Evolutionary conservation across 176 grass and related monocot species (phyloP).

Genomic region (Carex parvula): DNA sequence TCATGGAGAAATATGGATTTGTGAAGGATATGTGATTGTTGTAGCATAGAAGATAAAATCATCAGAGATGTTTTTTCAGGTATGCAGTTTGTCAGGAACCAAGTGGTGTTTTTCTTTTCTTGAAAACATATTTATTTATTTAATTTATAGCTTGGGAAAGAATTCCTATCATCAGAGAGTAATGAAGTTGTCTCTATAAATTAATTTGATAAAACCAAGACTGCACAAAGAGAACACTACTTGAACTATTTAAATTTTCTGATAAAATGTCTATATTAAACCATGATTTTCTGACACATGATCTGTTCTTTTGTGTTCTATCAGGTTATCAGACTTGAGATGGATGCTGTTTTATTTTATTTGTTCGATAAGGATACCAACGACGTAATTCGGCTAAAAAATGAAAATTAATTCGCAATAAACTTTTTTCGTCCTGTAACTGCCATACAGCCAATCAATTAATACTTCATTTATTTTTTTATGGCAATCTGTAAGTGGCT

Average conservation of each 20-base stretch:
- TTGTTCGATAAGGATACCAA: not conserved
- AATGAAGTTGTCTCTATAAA: not conserved
- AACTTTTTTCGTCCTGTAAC: not conserved
- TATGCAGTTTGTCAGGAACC: not conserved
- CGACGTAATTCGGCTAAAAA: not conserved
- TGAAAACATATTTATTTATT: not conserved
- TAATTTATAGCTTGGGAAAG: not conserved
- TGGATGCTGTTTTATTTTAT: not conserved
- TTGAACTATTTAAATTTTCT: too few relatives aligned
- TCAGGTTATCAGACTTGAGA: conserved; percentile 3
- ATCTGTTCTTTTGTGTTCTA: not conserved
- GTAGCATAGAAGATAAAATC: not conserved
- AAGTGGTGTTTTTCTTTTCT: not conserved
- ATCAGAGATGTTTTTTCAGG: not conserved
- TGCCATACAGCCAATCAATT: not conserved
- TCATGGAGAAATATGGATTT: conserved; percentile 81
- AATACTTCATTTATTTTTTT: not conserved
- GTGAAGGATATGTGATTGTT: conserved; percentile 52
- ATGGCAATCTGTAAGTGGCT: not conserved
- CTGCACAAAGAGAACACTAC: too few relatives aligned
- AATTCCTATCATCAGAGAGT: not conserved
- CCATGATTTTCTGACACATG: too few relatives aligned
- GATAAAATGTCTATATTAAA: too few relatives aligned
- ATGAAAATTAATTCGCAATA: not conserved
- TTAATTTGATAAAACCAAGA: not conserved